Percentiles rank a stretch among this genome's conserved stretches.
Evolutionary conservation across 2,329 filamentous ascomycete species (phyloP).

Genomic region (Monascus ruber): DNA sequence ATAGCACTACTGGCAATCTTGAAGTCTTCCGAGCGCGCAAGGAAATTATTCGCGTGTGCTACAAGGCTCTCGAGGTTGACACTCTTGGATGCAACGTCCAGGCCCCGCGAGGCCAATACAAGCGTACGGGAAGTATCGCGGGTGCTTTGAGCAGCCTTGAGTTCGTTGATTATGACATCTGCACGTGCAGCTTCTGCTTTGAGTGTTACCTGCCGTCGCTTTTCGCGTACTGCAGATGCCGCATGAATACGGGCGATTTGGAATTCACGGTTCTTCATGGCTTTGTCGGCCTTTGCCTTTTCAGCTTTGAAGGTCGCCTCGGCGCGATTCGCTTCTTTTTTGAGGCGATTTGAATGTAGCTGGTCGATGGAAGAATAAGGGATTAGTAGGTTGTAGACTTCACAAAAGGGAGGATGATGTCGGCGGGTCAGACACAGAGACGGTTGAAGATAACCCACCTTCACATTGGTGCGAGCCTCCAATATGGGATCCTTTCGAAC

Average conservation of each 20-base stretch:
- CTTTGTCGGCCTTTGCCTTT: slow-evolving; percentile 37
- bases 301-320: slow-evolving; percentile 37
- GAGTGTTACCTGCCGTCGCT: slow-evolving; percentile 35
- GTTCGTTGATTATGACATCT: slow-evolving; percentile 39
- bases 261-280: slow-evolving; percentile 38
- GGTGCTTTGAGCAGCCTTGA: slow-evolving; percentile 37
- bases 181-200: slow-evolving; percentile 35
- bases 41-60: slow-evolving; percentile 32
- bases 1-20: slow-evolving; percentile 33
- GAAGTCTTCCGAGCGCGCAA: slow-evolving; percentile 31
- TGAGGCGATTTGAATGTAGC: slow-evolving; percentile 38
- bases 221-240: slow-evolving; percentile 35
- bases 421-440: background rate
- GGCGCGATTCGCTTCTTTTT: slow-evolving; percentile 36
- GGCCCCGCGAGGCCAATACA: slow-evolving; percentile 32
- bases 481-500: slow-evolving; percentile 31
- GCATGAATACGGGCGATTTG: slow-evolving; percentile 40
- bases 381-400: background rate
- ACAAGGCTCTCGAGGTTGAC: slow-evolving; percentile 36
- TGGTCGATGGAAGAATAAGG: slow-evolving; percentile 6
- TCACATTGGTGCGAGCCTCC: slow-evolving; percentile 32
- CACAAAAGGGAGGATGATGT: slow-evolving; percentile 1
- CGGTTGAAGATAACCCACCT: slow-evolving; percentile 14
- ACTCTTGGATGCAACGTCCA: slow-evolving; percentile 34
- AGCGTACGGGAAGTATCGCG: slow-evolving; percentile 36